Evolutionary conservation across 176 grass and related monocot genomes (phyloP), one percentile per base, ranked within the genome.

Genomic region (Typha latifolia): DNA sequence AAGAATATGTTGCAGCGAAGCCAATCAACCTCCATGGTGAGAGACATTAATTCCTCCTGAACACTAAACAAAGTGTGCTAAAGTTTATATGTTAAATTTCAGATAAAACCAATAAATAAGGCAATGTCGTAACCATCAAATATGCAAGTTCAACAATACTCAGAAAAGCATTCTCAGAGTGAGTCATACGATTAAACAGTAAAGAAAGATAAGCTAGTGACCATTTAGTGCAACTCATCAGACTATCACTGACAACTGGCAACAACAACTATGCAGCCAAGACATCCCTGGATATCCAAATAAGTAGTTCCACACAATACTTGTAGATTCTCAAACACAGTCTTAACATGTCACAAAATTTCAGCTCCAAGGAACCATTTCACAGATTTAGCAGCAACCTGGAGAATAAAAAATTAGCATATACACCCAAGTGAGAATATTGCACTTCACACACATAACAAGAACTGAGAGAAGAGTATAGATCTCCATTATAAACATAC

Each of bases 361-460:
- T 55, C 70, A 50, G 61, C 34, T 65, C 27, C 15, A 43, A 65
- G n/a, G 24, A 80, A 63, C 66, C 47, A 27, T 49, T 74, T 76
- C 49, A 67, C 14, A 77, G 77, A 32, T 67, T 52, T 73, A 56
- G 62, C 52, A 83, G 76, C 61, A 77, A 80, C 85, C 81, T 87
- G 80, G 9, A 64, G 67, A 73, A 62, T n/a, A 81, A 66, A 51
- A 50, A 49, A 68, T 13, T 3, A 50, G 3, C 3, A 68, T 27
- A 50, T 12, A 67, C 70, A 74, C 23, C 47, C 49, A 61, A 59
- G 16, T 11, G 47, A 16, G 50, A 73, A 62, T 69, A 4, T 59
- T 71, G 62, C 8, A 49, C 20, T 79, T 87, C 21, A 70, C 18
- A 32, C 52, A 18, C 61, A 62, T 12, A 79, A 76, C 43, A 1